Percentiles rank a stretch among this genome's conserved stretches.
Conservation (phyloP, 257 asterid species). For the Linaria vulgaris region DNA sequence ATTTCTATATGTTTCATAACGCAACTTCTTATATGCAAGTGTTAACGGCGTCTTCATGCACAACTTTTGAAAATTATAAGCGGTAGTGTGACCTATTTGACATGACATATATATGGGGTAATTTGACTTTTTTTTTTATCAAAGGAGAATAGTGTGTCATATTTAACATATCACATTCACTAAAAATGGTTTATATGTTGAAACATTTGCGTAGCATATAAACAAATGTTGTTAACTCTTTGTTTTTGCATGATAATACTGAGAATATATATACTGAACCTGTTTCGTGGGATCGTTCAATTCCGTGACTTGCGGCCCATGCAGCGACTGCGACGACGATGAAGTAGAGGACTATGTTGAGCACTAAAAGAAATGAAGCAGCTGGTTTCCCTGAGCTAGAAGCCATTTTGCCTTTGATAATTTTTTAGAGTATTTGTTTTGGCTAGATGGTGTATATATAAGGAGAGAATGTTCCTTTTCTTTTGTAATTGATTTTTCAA, state of each 20-base stretch:
- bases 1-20: too few relatives aligned
- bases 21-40: too few relatives aligned
- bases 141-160: too few relatives aligned
- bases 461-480: conserved; percentile 35
- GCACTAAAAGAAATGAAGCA: conserved; percentile 50
- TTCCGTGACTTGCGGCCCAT: conserved; percentile 82
- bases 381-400: conserved; percentile 84
- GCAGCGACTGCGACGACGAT: conserved; percentile 56
- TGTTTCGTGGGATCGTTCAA: conserved; percentile 50
- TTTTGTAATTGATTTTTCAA: conserved; percentile 28
- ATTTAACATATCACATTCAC: too few relatives aligned
- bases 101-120: too few relatives aligned
- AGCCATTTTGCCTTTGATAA: conserved; percentile 54
- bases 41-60: too few relatives aligned
- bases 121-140: too few relatives aligned
- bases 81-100: too few relatives aligned
- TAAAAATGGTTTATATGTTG: too few relatives aligned
- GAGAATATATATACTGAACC: conserved; percentile 47
- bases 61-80: too few relatives aligned
- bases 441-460: conserved; percentile 19
- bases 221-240: too few relatives aligned
- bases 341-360: conserved; percentile 66
- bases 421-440: conserved; percentile 6
- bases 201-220: too few relatives aligned
- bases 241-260: conserved; percentile 3